Evolutionary conservation across 495 filamentous ascomycete species (phyloP), one percentile per base, ranked within the genome.

Genomic region (Penicillium pulvis): DNA sequence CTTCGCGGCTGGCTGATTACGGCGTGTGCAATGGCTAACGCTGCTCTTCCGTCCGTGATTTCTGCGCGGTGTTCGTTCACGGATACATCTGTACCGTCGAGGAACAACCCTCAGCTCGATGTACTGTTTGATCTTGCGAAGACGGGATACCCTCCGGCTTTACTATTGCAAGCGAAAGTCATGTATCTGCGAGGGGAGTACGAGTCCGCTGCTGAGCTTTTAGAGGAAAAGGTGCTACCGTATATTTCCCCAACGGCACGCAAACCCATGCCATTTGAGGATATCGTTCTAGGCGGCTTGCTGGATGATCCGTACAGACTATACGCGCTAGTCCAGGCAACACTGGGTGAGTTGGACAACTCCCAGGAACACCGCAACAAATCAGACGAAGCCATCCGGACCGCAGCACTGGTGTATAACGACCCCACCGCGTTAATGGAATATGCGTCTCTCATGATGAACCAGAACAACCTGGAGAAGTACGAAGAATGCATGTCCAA

Each of bases 401-500:
- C 48, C 9, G 75, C 68, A 1, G 75, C 75, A 2, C 1, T 65
- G 35, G 60, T 71, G 19, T 80, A 67, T 35, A 58, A 71, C 19
- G 71, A 80, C 36, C 64, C 67, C 2, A 11, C 53, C 7, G 68
- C 73, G 4, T 53, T 80, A 28, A 35, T 63, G 1, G 61, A 57
- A 10, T 69, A 70, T 26, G 77, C 75, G 0, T 48, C 45, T 8
- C 16, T 68, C 3, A 60, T 61, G 62, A 54, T 71, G 56, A 58
- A 64, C 5, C 26, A 61, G 41, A 49, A 58, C 6, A 60, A 73
- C 6, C 62, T 58, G 24, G 62, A 70, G 0, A 19, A 17, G 24
- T 80, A 80, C 56, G 75, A 77, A 54, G 58, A 75, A 51, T 70
- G 46, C 51, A 73, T 80, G 71, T 54, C 17, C 49, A 64, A 67